A percentile compares a stretch with the other conserved stretches of the same genome.
Conservation (phyloP, 805 yeast genomes). For the Monosporozyma siamensis region DNA sequence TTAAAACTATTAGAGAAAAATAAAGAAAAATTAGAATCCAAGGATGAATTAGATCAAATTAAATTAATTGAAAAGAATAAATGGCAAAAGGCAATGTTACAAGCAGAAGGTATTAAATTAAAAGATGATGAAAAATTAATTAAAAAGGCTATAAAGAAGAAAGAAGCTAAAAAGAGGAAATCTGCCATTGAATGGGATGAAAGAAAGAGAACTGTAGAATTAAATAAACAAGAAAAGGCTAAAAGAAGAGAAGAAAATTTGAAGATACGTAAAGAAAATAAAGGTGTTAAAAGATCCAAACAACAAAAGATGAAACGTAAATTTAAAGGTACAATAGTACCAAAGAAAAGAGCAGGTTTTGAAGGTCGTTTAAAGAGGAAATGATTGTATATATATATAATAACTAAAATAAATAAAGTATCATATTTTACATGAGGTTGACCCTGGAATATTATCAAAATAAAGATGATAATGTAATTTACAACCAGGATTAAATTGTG, state of each 20-base stretch:
- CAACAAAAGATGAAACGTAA: conserved; percentile 59
- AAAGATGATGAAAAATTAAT: conserved; percentile 85
- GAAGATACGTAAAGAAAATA: conserved; percentile 74
- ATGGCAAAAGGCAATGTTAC: conserved; percentile 79
- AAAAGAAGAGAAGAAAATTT: conserved; percentile 90
- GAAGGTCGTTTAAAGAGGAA: conserved; percentile 50
- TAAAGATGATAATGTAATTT: conserved; percentile 26
- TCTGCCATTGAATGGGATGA: conserved; percentile 91
- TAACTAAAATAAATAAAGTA: background rate
- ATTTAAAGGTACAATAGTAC: conserved; percentile 43
- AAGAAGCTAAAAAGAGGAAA: conserved; percentile 73
- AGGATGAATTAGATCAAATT: conserved; percentile 54
- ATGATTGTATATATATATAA: background rate
- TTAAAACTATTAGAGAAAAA: conserved; percentile 64
- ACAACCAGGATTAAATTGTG: conserved; percentile 28
- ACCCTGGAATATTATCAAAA: conserved; percentile 13
- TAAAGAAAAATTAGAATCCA: conserved; percentile 48
- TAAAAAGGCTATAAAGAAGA: conserved; percentile 75
- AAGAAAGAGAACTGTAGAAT: conserved; percentile 70
- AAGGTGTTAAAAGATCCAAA: conserved; percentile 68
- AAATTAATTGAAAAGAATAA: conserved; percentile 59
- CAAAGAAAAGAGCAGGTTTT: conserved; percentile 72
- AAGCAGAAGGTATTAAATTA: conserved; percentile 80
- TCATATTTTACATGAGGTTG: too few relatives aligned
- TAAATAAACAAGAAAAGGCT: conserved; percentile 60